Evolutionary conservation across 2,329 filamentous ascomycete genomes (phyloP).

Genomic region (Alternaria burnsii): DNA sequence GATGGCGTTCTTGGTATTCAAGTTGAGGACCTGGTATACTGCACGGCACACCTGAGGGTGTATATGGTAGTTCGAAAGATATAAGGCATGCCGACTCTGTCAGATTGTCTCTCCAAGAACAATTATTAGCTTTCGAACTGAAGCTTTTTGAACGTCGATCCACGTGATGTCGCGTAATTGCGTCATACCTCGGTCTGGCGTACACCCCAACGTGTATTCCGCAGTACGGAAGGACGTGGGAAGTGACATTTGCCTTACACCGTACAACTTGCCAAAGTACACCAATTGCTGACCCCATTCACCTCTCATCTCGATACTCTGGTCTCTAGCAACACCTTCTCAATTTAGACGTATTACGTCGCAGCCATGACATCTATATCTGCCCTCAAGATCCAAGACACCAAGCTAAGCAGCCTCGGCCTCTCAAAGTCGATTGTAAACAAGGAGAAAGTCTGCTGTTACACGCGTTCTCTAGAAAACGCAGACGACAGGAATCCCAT

Average conservation of each 20-base stretch:
- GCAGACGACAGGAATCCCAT: conserved; percentile 41
- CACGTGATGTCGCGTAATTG: conserved; percentile 17
- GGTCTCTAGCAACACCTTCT: background rate
- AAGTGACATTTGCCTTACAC: background rate
- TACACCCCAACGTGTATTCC: background rate
- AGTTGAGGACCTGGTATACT: background rate
- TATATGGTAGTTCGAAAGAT: conserved; percentile 3
- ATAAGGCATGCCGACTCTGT: background rate
- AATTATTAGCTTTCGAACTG: background rate
- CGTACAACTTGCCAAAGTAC: background rate
- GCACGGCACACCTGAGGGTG: conserved; percentile 1
- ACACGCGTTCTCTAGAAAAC: conserved; percentile 34
- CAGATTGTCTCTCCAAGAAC: background rate
- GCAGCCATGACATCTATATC: conserved; percentile 27
- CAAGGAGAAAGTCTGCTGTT: conserved; percentile 36
- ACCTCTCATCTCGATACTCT: background rate
- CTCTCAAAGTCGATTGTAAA: conserved; percentile 38
- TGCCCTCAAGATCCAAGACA: conserved; percentile 39
- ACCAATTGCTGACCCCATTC: background rate
- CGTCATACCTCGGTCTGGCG: conserved; percentile 15
- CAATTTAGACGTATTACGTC: background rate
- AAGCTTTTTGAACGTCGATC: background rate
- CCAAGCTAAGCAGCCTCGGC: conserved; percentile 39
- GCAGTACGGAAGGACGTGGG: conserved; percentile 2
- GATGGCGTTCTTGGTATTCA: conserved; percentile 37